These are phyloP conservation scores for Suhomyces anneliseae DNA, from an alignment of 1,139 yeast species.

Conservation along the genomic window DNA sequence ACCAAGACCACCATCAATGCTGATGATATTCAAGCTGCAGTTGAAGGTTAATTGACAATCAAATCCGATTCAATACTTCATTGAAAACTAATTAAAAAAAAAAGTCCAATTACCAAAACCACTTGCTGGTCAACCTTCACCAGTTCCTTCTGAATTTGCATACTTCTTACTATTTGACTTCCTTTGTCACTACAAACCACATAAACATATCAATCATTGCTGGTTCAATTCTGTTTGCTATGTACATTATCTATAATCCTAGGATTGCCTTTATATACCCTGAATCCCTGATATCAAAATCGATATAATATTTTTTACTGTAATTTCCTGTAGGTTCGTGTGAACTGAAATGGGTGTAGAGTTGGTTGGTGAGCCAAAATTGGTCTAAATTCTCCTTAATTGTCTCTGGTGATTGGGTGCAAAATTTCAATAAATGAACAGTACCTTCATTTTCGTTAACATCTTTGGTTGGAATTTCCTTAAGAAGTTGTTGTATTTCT, in stretches of 20 bases:
- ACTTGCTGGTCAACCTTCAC: no score
- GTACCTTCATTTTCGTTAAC: constrained; percentile 12
- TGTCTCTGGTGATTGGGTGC: neutral
- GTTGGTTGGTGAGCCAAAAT: constrained; percentile 15
- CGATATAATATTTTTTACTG: constrained; percentile 21
- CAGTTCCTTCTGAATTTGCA: no score
- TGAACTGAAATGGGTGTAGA: constrained; percentile 7
- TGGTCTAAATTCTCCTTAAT: constrained; percentile 9
- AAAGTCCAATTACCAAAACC: no score
- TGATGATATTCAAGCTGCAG: constrained; percentile 36
- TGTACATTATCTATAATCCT: constrained; percentile 6
- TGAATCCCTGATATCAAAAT: constrained; percentile 30
- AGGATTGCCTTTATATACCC: constrained; percentile 20
- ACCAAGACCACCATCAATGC: constrained; percentile 36
- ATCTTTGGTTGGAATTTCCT: constrained; percentile 16
- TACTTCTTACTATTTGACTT: no score
- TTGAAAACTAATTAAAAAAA: neutral
- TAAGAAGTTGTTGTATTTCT: constrained; percentile 15
- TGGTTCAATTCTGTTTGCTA: constrained; percentile 4
- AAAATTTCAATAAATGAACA: constrained; percentile 6
- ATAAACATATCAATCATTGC: constrained; percentile 1
- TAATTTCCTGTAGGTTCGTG: constrained; percentile 6
- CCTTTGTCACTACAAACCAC: neutral
- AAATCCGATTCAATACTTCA: no score
- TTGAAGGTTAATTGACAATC: constrained; percentile 12